Percentiles rank a stretch among this genome's conserved stretches.
Conservation (phyloP, 2,329 filamentous ascomycete species). For the Didymella glomerata region DNA sequence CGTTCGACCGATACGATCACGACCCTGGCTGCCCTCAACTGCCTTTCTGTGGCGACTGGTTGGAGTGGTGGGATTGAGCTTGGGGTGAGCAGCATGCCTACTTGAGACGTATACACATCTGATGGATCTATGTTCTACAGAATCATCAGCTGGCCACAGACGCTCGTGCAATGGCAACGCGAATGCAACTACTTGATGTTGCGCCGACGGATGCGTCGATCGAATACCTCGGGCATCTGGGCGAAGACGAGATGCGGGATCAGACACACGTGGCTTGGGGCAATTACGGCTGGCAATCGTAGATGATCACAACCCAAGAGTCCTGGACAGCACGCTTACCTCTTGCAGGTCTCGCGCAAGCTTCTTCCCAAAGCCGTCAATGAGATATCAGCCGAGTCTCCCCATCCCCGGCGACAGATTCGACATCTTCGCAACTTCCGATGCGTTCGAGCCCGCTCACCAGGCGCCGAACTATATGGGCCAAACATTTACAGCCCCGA, state of each 20-base stretch:
- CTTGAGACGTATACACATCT: neutral
- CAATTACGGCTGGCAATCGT: constrained; percentile 16
- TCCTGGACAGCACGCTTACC: constrained; percentile 7
- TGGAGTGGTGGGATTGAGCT: constrained; percentile 13
- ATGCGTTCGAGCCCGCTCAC: neutral
- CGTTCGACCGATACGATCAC: constrained; percentile 12
- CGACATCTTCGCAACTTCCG: neutral
- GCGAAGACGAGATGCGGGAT: constrained; percentile 9
- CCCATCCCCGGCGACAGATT: constrained; percentile 5
- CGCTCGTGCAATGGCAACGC: constrained; percentile 15
- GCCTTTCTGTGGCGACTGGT: constrained; percentile 8
- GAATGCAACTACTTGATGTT: constrained; percentile 14
- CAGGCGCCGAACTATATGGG: neutral
- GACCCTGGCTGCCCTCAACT: constrained; percentile 19
- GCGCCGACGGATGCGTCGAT: neutral
- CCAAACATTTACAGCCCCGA: constrained; percentile 6
- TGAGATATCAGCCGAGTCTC: constrained; percentile 4
- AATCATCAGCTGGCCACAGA: constrained; percentile 15
- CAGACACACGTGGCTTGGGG: constrained; percentile 14
- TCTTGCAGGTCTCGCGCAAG: constrained; percentile 7
- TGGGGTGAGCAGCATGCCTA: neutral
- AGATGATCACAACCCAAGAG: neutral
- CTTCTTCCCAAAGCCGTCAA: constrained; percentile 12
- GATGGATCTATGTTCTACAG: neutral
- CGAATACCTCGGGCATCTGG: neutral